Percentiles rank a stretch among this genome's conserved stretches.
Conservation (phyloP, 371 early-diverging fungal genomes). For the Phascolomyces articulosus region DNA sequence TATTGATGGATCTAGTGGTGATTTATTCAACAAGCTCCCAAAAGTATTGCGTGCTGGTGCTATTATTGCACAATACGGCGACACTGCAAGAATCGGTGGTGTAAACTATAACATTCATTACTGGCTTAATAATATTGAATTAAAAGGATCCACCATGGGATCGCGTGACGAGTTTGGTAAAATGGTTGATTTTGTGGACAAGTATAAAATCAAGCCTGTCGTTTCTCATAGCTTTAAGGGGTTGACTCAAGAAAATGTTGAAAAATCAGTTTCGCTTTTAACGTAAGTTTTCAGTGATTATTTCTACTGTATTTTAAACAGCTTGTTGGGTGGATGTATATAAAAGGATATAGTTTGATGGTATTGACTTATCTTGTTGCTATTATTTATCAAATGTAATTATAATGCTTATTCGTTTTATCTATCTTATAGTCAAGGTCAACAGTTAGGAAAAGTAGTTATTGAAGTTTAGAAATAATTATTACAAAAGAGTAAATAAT, state of each 20-base stretch:
- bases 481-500: too few relatives aligned
- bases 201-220: conserved; percentile 62
- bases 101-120: conserved; percentile 50
- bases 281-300: conserved; percentile 6
- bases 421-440: conserved; percentile 10
- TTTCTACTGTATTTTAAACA: too few relatives aligned
- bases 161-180: conserved; percentile 64
- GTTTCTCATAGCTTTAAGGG: conserved; percentile 66
- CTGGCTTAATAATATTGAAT: conserved; percentile 60
- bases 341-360: too few relatives aligned
- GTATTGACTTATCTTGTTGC: too few relatives aligned
- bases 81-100: conserved; percentile 50
- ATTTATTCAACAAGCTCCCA: conserved; percentile 39
- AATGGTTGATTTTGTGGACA: conserved; percentile 62
- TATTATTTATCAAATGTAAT: too few relatives aligned
- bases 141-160: conserved; percentile 71
- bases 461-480: conserved; percentile 12
- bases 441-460: conserved; percentile 25
- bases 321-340: too few relatives aligned
- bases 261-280: conserved; percentile 34
- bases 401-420: too few relatives aligned
- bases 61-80: conserved; percentile 60
- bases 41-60: conserved; percentile 55
- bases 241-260: conserved; percentile 42
- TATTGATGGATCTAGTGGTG: conserved; percentile 75